Base-by-base conservation (phyloP, 2,329 filamentous ascomycete genomes). In the Claviceps cyperi region DNA sequence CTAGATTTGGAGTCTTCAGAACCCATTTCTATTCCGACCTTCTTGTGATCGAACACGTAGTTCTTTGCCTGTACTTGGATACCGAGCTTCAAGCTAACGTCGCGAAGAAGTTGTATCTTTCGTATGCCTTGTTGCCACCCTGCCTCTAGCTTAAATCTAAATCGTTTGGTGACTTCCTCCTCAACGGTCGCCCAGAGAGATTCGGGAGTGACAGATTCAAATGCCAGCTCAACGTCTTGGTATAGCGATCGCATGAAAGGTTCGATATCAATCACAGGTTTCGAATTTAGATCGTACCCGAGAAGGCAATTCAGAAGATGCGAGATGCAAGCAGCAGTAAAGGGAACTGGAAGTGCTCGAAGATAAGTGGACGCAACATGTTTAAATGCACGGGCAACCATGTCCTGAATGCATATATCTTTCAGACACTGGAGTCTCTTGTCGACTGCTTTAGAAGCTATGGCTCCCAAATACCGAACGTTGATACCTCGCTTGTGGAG, bases 401-500 rank as follows among this genome's bases (percentile, higher is more conserved):
- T 97, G 67, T 98, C 92, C 63, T 95, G 91, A 41, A 87, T 68
- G 53, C 84, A 78, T 38, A 98, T 78, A 51, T 81, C 78, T 55
- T 79, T 81, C 58, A 98, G 74, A 54, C 89, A 89, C 58, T 82
- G 73, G 22, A 97, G 75, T 54, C 87, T 83, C 49, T 79, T 75
- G 50, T 83, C 83, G 56, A 78, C 77, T 58, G 84, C 80, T 48
- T 86, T 74, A 52, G 78, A 73, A 13, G 87, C 84, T 54, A 98
- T 69, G 66, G 82, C 84, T 56, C 92, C 92, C n/a, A 97, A 76
- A 66, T 98, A 98, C 61, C 94, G 81, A 54, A 97, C 78, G 70
- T 98, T 98, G 72, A 98, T 90, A 69, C 92, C 92, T 41, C 91
- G 86, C 75, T 95, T 95, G 73, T 98, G 92, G 62, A 98, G 75